Evolutionary conservation across 306 rosid species (phyloP).

Genomic region (Arachis hypogaea): DNA sequence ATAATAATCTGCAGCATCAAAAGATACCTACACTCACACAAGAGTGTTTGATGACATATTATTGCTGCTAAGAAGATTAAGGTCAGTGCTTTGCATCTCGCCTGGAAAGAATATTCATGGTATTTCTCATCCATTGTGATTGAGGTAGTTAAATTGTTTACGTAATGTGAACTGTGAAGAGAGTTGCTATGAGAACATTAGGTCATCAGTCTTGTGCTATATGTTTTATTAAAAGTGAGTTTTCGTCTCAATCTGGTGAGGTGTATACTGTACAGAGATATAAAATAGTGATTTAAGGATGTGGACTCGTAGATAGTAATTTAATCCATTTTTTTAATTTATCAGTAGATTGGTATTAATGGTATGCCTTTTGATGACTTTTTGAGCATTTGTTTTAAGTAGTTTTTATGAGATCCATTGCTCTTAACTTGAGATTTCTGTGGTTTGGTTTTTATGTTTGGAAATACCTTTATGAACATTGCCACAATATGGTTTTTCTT

Average conservation of each 20-base stretch:
- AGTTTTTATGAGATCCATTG: constrained; percentile 16
- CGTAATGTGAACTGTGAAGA: not conserved
- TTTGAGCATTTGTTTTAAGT: constrained; percentile 5
- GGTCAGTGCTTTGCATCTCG: constrained; percentile 17
- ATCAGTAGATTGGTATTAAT: constrained; percentile 19
- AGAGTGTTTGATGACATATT: constrained; percentile 10
- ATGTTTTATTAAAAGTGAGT: constrained; percentile 12
- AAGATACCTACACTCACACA: constrained; percentile 25
- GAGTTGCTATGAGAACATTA: constrained; percentile 13
- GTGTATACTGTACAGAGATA: not conserved
- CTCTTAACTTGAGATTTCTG: constrained; percentile 27
- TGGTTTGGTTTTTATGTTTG: constrained; percentile 4
- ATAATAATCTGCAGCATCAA: constrained; percentile 20
- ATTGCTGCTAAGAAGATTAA: constrained; percentile 14
- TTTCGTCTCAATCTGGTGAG: constrained; percentile 30
- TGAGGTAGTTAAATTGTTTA: constrained; percentile 2
- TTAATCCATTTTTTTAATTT: constrained; percentile 15
- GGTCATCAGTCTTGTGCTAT: constrained; percentile 18
- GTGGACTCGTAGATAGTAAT: constrained; percentile 21
- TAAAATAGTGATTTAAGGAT: constrained; percentile 14
- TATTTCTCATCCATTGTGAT: constrained; percentile 23
- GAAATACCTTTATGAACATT: constrained; percentile 33
- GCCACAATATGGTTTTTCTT: constrained; percentile 13
- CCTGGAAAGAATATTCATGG: not conserved
- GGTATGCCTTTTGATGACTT: not conserved